Base-by-base conservation (phyloP, 2,329 filamentous ascomycete species). In the Epichloe typhina region DNA sequence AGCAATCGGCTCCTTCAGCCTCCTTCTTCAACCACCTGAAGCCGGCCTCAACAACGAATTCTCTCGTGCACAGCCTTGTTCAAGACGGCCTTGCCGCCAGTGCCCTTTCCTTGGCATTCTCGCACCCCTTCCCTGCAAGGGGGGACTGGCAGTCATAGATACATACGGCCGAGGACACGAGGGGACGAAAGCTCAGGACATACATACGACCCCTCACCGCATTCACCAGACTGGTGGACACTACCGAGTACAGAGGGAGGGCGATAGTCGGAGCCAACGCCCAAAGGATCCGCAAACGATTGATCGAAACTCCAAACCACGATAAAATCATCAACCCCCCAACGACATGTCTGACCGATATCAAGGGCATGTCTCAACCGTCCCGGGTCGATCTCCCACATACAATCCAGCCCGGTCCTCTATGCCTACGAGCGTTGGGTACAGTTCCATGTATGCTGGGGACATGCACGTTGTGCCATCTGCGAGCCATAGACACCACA, bases 401-500 rank as follows among this genome's bases (percentile, higher is more conserved):
- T 64, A 66, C 61, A 75, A 68, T 50, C 74, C 76, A 46, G 76
- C 73, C 51, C 72, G 77, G 52, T 64, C 74, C 46, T 79, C 76
- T 31, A 63, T 80, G 61, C 77, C 77, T 17, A 68, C 72, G 46
- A 70, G 69, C 59, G 65, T 75, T 48, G 72, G 71, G 23, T 75
- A 76, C 61, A 71, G 67, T 58, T 68, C 72, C 52, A 65, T 72
- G 51, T 77, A 78, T 55, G 67, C 69, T 52, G 72, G 74, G 49
- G 77, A 81, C 58, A 67, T 77, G 52, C 76, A 81, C 55, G 70
- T 73, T 55, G 66, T 77, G 59, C 75, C 76, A 17, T 62, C 69
- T n/a, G 59, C 66, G 33, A 59, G 62, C 21, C 61, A 67, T 21
- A 59, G 64, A 51, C 63, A 59, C 52, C 65, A 68, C 47, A 61